phyloP scores from a whole-genome alignment of 2,329 filamentous ascomycete genomes.

The Colletotrichum sp. region DNA sequence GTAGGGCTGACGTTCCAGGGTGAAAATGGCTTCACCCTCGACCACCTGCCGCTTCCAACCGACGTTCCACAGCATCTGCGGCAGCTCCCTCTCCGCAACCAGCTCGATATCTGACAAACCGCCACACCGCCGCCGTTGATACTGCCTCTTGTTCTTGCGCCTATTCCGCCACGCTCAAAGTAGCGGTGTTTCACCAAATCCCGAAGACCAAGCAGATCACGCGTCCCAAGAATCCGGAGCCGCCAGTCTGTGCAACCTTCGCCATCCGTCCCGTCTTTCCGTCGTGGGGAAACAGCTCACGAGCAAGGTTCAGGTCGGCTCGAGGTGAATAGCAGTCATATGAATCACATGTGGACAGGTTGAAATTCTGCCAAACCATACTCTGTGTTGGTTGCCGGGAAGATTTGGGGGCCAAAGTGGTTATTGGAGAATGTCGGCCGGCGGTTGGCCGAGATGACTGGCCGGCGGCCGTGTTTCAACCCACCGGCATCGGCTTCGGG shows the following conservation, averaged over 20 bases:
- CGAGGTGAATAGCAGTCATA: neutral
- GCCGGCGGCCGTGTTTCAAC: neutral
- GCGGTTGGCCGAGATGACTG: neutral
- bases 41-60: neutral
- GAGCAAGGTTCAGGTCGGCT: neutral
- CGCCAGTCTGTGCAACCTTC: neutral
- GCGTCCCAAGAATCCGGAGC: neutral
- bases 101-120: neutral
- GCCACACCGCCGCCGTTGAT: neutral
- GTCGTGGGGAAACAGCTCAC: neutral
- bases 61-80: constrained; percentile 2
- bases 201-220: neutral
- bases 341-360: neutral
- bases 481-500: neutral
- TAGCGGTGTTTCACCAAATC: neutral
- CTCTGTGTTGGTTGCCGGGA: neutral
- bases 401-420: neutral
- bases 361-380: neutral
- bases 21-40: neutral
- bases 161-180: neutral
- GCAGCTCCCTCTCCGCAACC: neutral
- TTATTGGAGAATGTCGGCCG: neutral
- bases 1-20: constrained; percentile 12
- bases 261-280: neutral
- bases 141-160: neutral